Evolutionary conservation across 208 protist genomes (phyloP), one percentile per base, ranked within the genome.

Genomic region (Acanthamoeba triangularis): DNA sequence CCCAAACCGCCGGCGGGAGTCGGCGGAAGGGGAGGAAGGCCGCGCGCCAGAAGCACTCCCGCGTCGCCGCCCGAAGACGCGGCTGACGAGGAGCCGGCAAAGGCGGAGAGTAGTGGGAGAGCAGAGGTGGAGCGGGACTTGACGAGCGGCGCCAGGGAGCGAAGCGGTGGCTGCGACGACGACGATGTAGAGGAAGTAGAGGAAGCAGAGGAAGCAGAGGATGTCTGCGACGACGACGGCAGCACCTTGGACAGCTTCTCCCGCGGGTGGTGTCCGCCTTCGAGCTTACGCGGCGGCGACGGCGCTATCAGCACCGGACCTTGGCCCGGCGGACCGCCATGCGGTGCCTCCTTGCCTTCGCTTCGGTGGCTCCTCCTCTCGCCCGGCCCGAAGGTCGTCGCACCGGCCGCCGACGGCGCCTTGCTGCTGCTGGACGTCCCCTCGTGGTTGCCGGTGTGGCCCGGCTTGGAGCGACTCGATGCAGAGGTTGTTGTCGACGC

Each of bases 161-260:
- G 72, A 7, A 80, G 33, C 3, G 16, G 72, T 44, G 33, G 20
- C 78, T 49, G 49, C 47, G 78, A 59, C 5, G 78, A 18, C 47
- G 23, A 35, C 47, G 41, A 47, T 2, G 20, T 4, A 30, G 78
- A 59, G 0, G 78, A 59, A 10, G 14, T n/a, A 1, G 78, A 87
- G 1, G 47, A 37, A 1, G 44, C 11, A 13, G 44, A 49, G 4
- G 30, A 61, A 16, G 35, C 2, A 2, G 76, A 6, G n/a, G n/a
- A n/a, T n/a, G n/a, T n/a, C n/a, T n/a, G n/a, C n/a, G n/a, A n/a
- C 11, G 78, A 59, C 30, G 78, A 49, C 37, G 74, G 25, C 10
- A 49, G 37, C 78, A 61, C 78, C 47, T 87, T 87, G n/a, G 49
- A 0, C 7, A 87, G 78, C 35, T 87, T 87, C 78, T 87, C 78